Percentiles rank a stretch among this genome's conserved stretches.
Conservation (phyloP, 2,329 filamentous ascomycete genomes). For the Apiospora rasikravindrae region DNA sequence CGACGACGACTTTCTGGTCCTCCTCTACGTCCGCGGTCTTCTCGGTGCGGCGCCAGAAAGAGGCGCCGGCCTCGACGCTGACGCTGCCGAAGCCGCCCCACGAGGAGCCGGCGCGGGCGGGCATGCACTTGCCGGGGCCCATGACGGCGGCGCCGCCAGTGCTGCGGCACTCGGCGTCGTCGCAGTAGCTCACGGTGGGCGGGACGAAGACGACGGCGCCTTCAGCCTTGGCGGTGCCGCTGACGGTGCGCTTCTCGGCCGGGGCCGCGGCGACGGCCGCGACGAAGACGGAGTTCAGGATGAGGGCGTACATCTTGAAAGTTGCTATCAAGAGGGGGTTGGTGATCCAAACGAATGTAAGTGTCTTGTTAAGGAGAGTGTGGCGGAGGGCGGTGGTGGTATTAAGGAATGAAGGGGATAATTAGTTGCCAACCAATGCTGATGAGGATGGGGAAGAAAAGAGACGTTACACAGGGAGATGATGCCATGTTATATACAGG, state of each 20-base stretch:
- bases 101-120: background rate
- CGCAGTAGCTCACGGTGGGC: background rate
- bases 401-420: background rate
- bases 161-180: background rate
- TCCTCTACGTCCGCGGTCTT: background rate
- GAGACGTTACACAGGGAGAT: background rate
- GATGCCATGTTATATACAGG: background rate
- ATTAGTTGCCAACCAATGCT: background rate
- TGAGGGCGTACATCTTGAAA: constrained; percentile 5
- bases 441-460: background rate
- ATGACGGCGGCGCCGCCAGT: background rate
- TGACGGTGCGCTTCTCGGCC: background rate
- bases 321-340: background rate
- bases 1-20: background rate
- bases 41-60: too few relatives aligned
- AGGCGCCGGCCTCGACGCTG: background rate
- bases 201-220: background rate
- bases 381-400: background rate
- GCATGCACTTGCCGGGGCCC: background rate
- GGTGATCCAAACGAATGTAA: background rate
- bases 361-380: constrained; percentile 1
- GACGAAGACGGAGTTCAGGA: background rate
- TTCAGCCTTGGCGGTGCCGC: background rate
- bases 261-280: background rate
- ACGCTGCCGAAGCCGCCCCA: background rate